phyloP scores from a whole-genome alignment of 768 basidiomycete species.

The Auriscalpium orientale region DNA sequence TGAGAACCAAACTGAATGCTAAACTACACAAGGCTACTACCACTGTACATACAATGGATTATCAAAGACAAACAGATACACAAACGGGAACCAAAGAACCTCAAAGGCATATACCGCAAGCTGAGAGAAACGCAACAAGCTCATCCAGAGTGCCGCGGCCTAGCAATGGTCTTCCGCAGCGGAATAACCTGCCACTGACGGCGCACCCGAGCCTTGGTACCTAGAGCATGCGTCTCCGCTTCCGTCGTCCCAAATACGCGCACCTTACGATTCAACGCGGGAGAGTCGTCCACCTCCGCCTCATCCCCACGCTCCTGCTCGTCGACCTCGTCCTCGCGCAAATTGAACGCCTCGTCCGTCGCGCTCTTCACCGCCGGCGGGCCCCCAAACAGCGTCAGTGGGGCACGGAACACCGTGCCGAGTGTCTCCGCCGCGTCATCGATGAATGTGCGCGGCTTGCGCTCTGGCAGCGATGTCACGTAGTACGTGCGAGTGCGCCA shows the following conservation, averaged over 20 bases:
- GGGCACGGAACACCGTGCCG: conserved; percentile 49
- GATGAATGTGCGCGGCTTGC: conserved; percentile 60
- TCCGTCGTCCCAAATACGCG: conserved; percentile 44
- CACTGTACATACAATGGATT: too few relatives aligned
- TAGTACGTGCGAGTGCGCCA: conserved; percentile 60
- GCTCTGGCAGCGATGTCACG: conserved; percentile 57
- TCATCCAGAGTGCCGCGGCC: neutral
- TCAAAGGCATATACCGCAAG: too few relatives aligned
- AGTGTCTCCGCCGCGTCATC: conserved; percentile 66
- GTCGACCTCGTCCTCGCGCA: conserved; percentile 69
- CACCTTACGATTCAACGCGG: conserved; percentile 46
- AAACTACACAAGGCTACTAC: too few relatives aligned
- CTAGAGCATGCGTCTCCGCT: conserved; percentile 27
- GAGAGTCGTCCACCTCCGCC: conserved; percentile 70
- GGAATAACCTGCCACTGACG: conserved; percentile 42
- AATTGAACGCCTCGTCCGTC: conserved; percentile 32
- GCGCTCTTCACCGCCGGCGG: conserved; percentile 11
- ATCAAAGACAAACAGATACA: too few relatives aligned
- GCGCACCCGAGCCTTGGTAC: conserved; percentile 32
- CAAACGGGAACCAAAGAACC: too few relatives aligned
- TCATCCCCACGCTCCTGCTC: conserved; percentile 77
- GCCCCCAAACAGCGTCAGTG: conserved; percentile 43
- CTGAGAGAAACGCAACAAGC: too few relatives aligned
- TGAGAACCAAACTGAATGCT: too few relatives aligned
- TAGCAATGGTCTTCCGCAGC: conserved; percentile 26